Percentiles rank a stretch among this genome's conserved stretches.
Evolutionary conservation across 495 filamentous ascomycete species (phyloP).

Genomic region (Lepidopterella palustris): DNA sequence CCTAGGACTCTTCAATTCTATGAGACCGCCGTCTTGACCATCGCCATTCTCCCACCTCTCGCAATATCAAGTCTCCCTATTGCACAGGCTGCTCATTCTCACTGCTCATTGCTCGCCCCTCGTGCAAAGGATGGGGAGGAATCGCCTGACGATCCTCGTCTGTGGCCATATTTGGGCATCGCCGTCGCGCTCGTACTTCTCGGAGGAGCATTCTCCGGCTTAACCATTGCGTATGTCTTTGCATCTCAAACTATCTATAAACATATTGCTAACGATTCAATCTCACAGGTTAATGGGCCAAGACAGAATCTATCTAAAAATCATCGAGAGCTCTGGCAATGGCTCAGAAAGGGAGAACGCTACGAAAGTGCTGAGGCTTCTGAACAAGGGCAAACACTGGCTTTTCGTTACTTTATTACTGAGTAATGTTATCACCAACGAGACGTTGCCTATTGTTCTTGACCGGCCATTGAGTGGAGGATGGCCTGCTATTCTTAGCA

Average conservation of each 20-base stretch:
- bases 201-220: constrained; percentile 87
- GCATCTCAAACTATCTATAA: neutral
- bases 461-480: constrained; percentile 94
- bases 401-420: constrained; percentile 93
- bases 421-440: constrained; percentile 97
- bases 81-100: constrained; percentile 20
- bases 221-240: constrained; percentile 75
- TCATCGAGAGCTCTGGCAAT: constrained; percentile 81
- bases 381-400: constrained; percentile 94
- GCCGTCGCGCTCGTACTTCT: constrained; percentile 70
- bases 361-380: constrained; percentile 67
- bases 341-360: constrained; percentile 75
- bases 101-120: constrained; percentile 7
- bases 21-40: no score
- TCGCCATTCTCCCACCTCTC: constrained; percentile 46
- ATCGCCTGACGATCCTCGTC: constrained; percentile 46
- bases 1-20: no score
- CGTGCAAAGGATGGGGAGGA: constrained; percentile 34
- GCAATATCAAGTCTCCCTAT: constrained; percentile 43
- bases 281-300: constrained; percentile 62
- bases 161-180: constrained; percentile 66
- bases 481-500: constrained; percentile 90
- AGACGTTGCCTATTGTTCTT: constrained; percentile 90
- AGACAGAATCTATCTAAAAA: constrained; percentile 95
- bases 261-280: constrained; percentile 2